Evolutionary conservation across 2,329 filamentous ascomycete genomes (phyloP), one percentile per base, ranked within the genome.

Genomic region (Fusarium torulosum): DNA sequence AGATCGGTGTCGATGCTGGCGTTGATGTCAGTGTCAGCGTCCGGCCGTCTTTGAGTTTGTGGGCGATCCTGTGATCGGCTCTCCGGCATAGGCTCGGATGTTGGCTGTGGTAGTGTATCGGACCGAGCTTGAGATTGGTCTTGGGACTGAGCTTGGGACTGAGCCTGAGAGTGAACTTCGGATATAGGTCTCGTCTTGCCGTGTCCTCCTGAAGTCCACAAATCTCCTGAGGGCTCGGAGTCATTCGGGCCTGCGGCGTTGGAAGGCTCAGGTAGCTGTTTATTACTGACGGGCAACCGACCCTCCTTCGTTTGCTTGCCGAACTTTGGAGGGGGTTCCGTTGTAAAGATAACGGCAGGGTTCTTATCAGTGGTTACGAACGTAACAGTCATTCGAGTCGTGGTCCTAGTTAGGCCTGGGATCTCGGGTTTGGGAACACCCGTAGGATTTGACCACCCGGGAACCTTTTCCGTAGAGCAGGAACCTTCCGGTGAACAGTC

Each of bases 351-450:
- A 17, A 86, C 82, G 10, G 82, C 79, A 0, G 85, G 85, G 55
- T 86, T 86, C 71, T 86, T 86, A 71, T 86, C 84, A 4, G 84
- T 86, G 3, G 84, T 86, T 50, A 83, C 72, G 45, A 85, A 81
- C 5, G 80, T 83, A 45, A 84, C 67, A 7, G 80, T 81, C 25
- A 69, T 21, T 47, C 68, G 59, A 46, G 53, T 53, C 35, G 46
- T 53, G 25, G 59, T 67, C 45, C 52, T 54, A 13, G 54, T 72
- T 53, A 27, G 40, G 19, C n/a, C 50, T 55, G 61, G 59, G n/a
- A 40, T 52, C 35, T 43, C 57, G 20, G 59, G 43, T 17, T 25
- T 46, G 9, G 52, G 25, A 29, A 42, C 17, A 19, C 52, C 49
- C 14, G 53, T 56, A 11, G 60, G 53, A 9, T 40, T 38, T 21